Evolutionary conservation across 2,329 filamentous ascomycete genomes (phyloP).

Genomic region (Ceratocystiopsis sp.): DNA sequence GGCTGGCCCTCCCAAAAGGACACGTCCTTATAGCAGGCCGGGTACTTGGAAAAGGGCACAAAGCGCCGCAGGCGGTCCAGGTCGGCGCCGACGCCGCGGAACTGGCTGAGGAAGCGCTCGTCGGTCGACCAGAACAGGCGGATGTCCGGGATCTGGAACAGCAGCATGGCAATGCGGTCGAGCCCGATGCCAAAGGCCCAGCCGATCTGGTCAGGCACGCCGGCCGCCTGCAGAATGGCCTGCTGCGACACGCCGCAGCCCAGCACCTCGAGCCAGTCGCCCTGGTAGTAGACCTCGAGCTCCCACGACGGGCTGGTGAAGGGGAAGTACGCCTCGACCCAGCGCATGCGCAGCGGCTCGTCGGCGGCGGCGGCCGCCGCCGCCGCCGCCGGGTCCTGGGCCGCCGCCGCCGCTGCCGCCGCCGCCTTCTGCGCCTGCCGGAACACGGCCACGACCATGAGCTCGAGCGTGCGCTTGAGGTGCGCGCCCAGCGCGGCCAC

Average conservation of each 20-base stretch:
- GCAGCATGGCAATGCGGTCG: constrained; percentile 90
- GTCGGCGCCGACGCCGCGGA: constrained; percentile 42
- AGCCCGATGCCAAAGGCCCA: constrained; percentile 95
- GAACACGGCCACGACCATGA: constrained; percentile 83
- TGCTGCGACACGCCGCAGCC: constrained; percentile 88
- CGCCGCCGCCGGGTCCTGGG: not conserved
- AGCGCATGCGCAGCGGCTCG: constrained; percentile 71
- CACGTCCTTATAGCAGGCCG: constrained; percentile 78
- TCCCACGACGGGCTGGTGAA: constrained; percentile 96
- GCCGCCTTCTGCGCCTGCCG: constrained; percentile 54
- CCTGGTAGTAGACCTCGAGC: constrained; percentile 85
- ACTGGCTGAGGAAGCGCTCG: constrained; percentile 71
- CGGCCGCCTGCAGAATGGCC: constrained; percentile 59
- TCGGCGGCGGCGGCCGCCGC: constrained; percentile 23
- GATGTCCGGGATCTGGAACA: constrained; percentile 93
- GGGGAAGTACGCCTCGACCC: constrained; percentile 95
- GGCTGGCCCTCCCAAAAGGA: constrained; percentile 65
- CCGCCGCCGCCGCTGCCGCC: constrained; percentile 23
- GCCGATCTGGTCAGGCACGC: constrained; percentile 56
- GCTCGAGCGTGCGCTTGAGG: constrained; percentile 75
- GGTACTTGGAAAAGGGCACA: constrained; percentile 79
- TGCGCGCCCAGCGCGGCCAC: constrained; percentile 70
- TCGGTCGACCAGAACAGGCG: constrained; percentile 91
- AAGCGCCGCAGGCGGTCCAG: constrained; percentile 42
- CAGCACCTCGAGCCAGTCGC: constrained; percentile 88